Percentiles rank a stretch among this genome's conserved stretches.
Evolutionary conservation across 2,329 filamentous ascomycete genomes (phyloP).

Genomic region (Talaromyces sp.): DNA sequence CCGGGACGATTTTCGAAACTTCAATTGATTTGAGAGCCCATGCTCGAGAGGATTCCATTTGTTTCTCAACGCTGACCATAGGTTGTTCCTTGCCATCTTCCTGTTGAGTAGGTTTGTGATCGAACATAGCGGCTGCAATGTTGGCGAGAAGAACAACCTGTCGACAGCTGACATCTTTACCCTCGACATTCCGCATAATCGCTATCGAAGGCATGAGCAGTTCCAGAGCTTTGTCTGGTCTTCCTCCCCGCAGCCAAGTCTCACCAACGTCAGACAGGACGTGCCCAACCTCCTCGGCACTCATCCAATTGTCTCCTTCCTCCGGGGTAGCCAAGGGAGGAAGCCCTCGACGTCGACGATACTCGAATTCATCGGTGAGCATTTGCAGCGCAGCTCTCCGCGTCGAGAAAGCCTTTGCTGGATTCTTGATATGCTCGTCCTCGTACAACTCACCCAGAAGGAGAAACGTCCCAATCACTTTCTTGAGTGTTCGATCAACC

Average conservation of each 20-base stretch:
- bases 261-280: slow-evolving; percentile 62
- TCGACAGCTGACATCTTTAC: slow-evolving; percentile 61
- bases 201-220: slow-evolving; percentile 81
- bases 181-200: slow-evolving; percentile 53
- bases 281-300: slow-evolving; percentile 36
- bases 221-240: slow-evolving; percentile 78
- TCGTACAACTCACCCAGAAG: slow-evolving; percentile 84
- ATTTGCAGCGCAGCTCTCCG: slow-evolving; percentile 81
- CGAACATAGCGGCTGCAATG: slow-evolving; percentile 47
- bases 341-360: slow-evolving; percentile 64
- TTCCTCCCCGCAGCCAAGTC: slow-evolving; percentile 69
- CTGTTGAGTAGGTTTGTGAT: slow-evolving; percentile 23
- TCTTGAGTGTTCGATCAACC: slow-evolving; percentile 63
- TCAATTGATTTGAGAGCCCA: slow-evolving; percentile 18
- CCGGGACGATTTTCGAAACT: slow-evolving; percentile 11
- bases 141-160: slow-evolving; percentile 68
- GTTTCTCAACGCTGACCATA: slow-evolving; percentile 51
- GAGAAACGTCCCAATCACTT: slow-evolving; percentile 70
- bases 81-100: slow-evolving; percentile 58
- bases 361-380: slow-evolving; percentile 67
- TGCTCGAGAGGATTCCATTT: slow-evolving; percentile 14
- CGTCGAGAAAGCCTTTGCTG: slow-evolving; percentile 69
- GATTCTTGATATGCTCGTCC: slow-evolving; percentile 69
- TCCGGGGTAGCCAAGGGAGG: slow-evolving; percentile 58
- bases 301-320: slow-evolving; percentile 36